These are phyloP conservation scores for Pseudocercospora ulei DNA, from an alignment of 2,329 filamentous ascomycete genomes.

Conservation along the genomic window DNA sequence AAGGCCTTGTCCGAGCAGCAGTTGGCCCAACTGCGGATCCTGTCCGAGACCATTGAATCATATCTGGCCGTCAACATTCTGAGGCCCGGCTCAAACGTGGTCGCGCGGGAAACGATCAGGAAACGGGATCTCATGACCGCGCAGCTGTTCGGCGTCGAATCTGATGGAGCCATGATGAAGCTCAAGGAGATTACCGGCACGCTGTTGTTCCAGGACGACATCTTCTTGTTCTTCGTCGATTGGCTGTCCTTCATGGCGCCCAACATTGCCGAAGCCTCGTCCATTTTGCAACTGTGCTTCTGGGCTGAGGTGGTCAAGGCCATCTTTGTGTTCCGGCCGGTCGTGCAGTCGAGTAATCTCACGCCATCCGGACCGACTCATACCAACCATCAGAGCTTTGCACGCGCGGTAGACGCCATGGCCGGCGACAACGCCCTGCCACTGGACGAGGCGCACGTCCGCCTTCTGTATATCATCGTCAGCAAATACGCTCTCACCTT, in stretches of 20 bases:
- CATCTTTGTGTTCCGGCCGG: constrained; percentile 46
- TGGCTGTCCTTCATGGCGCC: constrained; percentile 31
- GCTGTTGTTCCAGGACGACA: constrained; percentile 57
- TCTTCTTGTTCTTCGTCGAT: constrained; percentile 73
- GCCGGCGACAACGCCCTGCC: constrained; percentile 1
- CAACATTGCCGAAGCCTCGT: constrained; percentile 26
- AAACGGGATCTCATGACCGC: constrained; percentile 28
- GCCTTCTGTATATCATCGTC: constrained; percentile 39
- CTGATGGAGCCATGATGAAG: constrained; percentile 22
- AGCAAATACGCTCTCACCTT: constrained; percentile 83
- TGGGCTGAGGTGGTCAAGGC: constrained; percentile 84
- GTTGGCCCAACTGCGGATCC: constrained; percentile 74
- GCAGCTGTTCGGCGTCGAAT: constrained; percentile 29
- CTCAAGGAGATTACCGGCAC: constrained; percentile 20
- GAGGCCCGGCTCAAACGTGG: constrained; percentile 43
- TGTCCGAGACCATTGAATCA: constrained; percentile 78
- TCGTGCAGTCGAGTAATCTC: constrained; percentile 11
- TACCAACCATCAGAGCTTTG: background rate
- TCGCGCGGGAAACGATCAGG: constrained; percentile 23
- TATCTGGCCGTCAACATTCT: constrained; percentile 71
- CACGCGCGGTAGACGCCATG: constrained; percentile 2
- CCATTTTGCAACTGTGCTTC: constrained; percentile 77
- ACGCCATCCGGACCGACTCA: background rate
- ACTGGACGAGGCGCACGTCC: constrained; percentile 24
- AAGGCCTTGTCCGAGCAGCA: constrained; percentile 75